phyloP scores from a whole-genome alignment of 2,329 filamentous ascomycete genomes.

The Beauveria sp. region DNA sequence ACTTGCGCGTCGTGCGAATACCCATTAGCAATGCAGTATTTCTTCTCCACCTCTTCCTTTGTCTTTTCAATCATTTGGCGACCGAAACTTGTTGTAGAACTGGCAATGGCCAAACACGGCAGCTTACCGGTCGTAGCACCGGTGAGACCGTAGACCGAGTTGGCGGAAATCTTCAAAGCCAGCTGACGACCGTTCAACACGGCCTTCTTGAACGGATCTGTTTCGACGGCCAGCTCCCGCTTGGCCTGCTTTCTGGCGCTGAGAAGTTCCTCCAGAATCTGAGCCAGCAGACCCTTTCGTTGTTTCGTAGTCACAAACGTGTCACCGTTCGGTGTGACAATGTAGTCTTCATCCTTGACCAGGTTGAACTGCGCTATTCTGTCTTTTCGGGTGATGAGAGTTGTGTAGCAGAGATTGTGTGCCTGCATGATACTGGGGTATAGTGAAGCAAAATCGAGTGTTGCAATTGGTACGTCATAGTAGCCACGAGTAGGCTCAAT shows the following conservation, averaged over 20 bases:
- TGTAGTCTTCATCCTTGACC: constrained; percentile 89
- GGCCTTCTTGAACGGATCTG: constrained; percentile 94
- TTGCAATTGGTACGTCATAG: constrained; percentile 91
- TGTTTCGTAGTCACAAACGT: constrained; percentile 83
- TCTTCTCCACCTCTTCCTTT: constrained; percentile 86
- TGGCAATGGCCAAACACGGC: constrained; percentile 89
- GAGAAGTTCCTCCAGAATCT: constrained; percentile 92
- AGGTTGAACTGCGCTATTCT: constrained; percentile 69
- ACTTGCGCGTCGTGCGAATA: constrained; percentile 93
- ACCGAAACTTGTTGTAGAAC: constrained; percentile 93
- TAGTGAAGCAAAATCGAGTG: constrained; percentile 95
- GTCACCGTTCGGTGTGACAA: constrained; percentile 90
- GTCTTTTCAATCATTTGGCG: constrained; percentile 99
- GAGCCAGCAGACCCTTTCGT: constrained; percentile 83
- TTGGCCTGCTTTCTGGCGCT: constrained; percentile 92
- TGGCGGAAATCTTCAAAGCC: constrained; percentile 92
- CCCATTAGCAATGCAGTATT: constrained; percentile 87
- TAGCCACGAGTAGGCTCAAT: constrained; percentile 92
- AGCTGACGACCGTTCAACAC: constrained; percentile 95
- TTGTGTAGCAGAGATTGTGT: constrained; percentile 97
- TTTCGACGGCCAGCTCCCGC: constrained; percentile 79
- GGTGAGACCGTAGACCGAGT: constrained; percentile 95
- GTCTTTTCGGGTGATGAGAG: constrained; percentile 66
- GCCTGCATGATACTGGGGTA: constrained; percentile 99
- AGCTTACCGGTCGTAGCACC: constrained; percentile 94